phyloP scores from a whole-genome alignment of 2,329 filamentous ascomycete genomes.

The Scortechinia acanthostroma region DNA sequence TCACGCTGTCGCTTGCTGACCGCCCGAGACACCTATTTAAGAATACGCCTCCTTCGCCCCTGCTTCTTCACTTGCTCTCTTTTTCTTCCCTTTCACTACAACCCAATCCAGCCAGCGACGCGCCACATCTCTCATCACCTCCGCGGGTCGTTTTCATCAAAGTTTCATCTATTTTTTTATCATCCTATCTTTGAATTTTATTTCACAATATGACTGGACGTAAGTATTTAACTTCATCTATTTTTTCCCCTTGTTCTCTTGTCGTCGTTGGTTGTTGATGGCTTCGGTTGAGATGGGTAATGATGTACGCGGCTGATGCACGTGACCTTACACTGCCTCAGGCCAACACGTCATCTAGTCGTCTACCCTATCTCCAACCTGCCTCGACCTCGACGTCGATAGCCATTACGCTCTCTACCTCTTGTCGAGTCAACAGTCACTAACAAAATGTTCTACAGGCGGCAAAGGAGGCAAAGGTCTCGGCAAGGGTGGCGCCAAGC shows the following conservation, averaged over 20 bases:
- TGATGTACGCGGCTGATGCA: not conserved
- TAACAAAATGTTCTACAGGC: constrained; percentile 21
- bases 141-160: constrained; percentile 10
- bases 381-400: too few species aligned
- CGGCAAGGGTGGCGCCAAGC: constrained; percentile 44
- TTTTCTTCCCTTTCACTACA: constrained; percentile 5
- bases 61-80: constrained; percentile 7
- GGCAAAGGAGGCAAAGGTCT: constrained; percentile 45
- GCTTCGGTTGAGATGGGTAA: not conserved
- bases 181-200: constrained; percentile 14
- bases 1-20: not conserved
- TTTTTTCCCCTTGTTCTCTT: not conserved
- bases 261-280: constrained; percentile 1
- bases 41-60: constrained; percentile 8
- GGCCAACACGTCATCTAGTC: not conserved
- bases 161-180: constrained; percentile 8
- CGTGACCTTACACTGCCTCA: not conserved
- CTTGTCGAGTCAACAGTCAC: constrained; percentile 6
- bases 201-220: constrained; percentile 30
- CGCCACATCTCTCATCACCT: constrained; percentile 4
- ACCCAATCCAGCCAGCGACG: constrained; percentile 4
- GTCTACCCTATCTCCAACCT: too few species aligned
- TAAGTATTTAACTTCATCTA: constrained; percentile 20
- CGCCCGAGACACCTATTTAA: not conserved
- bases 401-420: not conserved